Evolutionary conservation across 805 yeast genomes (phyloP).

Genomic region (Crinitomyces ghanaensis): DNA sequence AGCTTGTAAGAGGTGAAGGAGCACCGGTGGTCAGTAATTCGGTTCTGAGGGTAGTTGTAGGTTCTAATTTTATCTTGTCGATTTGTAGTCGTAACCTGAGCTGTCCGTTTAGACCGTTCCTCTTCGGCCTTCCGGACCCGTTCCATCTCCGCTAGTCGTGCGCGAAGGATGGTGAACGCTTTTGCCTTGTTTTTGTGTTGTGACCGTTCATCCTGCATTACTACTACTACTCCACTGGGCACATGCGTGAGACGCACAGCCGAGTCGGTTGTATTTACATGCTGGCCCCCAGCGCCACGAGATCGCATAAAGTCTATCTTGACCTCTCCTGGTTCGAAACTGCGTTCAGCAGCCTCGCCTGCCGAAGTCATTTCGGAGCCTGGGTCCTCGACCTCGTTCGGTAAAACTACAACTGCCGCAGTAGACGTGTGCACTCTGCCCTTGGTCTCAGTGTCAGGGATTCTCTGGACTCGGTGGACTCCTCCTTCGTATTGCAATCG

Average conservation of each 20-base stretch:
- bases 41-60: conserved; percentile 83
- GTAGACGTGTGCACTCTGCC: conserved; percentile 95
- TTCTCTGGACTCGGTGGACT: conserved; percentile 89
- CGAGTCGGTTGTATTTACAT: conserved; percentile 93
- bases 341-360: conserved; percentile 46
- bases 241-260: conserved; percentile 89
- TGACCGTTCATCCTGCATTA: conserved; percentile 90
- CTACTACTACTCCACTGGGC: conserved; percentile 81
- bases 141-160: conserved; percentile 75
- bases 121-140: conserved; percentile 49
- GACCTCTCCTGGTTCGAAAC: conserved; percentile 76
- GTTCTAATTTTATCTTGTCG: conserved; percentile 90
- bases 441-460: conserved; percentile 87
- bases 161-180: conserved; percentile 72
- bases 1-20: conserved; percentile 70
- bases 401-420: conserved; percentile 88
- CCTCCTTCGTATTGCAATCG: conserved; percentile 78
- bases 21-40: conserved; percentile 91
- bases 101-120: conserved; percentile 58
- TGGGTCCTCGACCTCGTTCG: conserved; percentile 34
- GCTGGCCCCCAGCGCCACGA: conserved; percentile 97
- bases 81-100: conserved; percentile 81
- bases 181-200: conserved; percentile 91
- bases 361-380: conserved; percentile 31
- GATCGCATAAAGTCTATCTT: conserved; percentile 96